phyloP scores from a whole-genome alignment of 2,329 filamentous ascomycete genomes.

The Coleophoma cylindrospora region DNA sequence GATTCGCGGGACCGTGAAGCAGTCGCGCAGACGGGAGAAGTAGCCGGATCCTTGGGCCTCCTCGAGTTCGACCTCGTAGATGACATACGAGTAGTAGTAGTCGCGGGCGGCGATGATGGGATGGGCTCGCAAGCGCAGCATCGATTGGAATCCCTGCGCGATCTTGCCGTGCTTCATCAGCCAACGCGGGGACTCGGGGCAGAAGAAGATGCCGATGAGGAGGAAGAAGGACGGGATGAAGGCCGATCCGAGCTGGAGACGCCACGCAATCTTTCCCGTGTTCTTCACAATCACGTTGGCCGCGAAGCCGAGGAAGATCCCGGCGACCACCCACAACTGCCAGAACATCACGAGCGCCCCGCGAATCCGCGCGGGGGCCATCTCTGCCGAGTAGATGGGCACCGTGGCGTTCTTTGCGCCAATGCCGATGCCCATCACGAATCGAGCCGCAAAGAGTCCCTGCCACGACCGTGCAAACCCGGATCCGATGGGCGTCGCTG shows the following conservation, averaged over 20 bases:
- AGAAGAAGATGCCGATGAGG: conserved; percentile 56
- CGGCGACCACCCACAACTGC: conserved; percentile 74
- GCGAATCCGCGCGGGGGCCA: conserved; percentile 44
- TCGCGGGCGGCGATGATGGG: conserved; percentile 56
- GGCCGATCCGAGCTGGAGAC: conserved; percentile 59
- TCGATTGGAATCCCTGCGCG: conserved; percentile 45
- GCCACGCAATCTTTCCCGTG: conserved; percentile 53
- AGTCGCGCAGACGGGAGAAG: conserved; percentile 36
- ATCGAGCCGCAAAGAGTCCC: conserved; percentile 45
- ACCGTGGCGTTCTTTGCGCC: conserved; percentile 45
- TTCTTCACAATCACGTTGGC: conserved; percentile 41
- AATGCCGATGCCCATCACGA: conserved; percentile 55
- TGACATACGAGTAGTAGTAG: conserved; percentile 58
- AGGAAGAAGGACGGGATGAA: conserved; percentile 57
- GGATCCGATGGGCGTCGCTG: conserved; percentile 67
- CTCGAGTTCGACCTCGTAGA: conserved; percentile 50
- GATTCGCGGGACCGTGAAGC: conserved; percentile 40
- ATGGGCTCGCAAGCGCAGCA: conserved; percentile 56
- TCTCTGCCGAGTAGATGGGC: conserved; percentile 48
- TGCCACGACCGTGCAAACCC: conserved; percentile 52
- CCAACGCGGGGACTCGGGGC: conserved; percentile 62
- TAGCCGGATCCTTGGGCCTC: conserved; percentile 42
- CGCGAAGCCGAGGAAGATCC: conserved; percentile 43
- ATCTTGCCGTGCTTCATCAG: conserved; percentile 44
- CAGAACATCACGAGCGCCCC: conserved; percentile 76